Base-by-base conservation (phyloP, 257 asterid genomes). In the Salvia miltiorrhiza region DNA sequence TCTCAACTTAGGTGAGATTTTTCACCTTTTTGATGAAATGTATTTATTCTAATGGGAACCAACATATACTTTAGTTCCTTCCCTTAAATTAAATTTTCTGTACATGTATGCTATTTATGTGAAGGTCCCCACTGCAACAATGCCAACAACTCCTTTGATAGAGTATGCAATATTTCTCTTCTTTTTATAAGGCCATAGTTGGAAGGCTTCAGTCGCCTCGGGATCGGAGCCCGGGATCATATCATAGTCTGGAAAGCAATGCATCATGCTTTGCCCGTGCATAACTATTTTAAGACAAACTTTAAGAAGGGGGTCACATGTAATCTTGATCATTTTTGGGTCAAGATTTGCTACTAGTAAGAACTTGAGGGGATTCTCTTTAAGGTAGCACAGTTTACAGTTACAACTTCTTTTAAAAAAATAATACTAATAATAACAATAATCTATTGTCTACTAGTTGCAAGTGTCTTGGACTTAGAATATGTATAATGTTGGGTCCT, bases 171-270 rank as follows among this genome's bases (percentile, higher is more conserved):
- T n/a, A 17, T 63, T 58, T 70, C 78, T 26, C 85, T 81, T 77
- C 82, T 77, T 81, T 81, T 75, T 35, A 77, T 71, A 77, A 71
- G 67, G 67, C 55, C 52, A 35, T 65, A 60, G 56, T 65, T n/a
- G n/a, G n/a, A n/a, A n/a, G n/a, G n/a, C n/a, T 59, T 65, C 82
- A 77, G n/a, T n/a, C n/a, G n/a, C n/a, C n/a, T 81, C 6, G 82
- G 82, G 82, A 81, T 81, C 78, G 80, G 54, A 66, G 71, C 59
- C 23, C 39, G 23, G 48, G 37, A 52, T 58, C 70, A 63, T 63
- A 65, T 43, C 59, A 67, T 57, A 40, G 56, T 73, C 76, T 9
- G 49, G 49, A 80, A 80, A 65, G 72, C 77, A 76, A 73, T 58
- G 59, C 77, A 12, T 61, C 67, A 39, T 20, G 16, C 49, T 60